A percentile compares a stretch with the other conserved stretches of the same genome.
phyloP scores from a whole-genome alignment of 108 stramenopile species.

The Schizochytrium sp. region DNA sequence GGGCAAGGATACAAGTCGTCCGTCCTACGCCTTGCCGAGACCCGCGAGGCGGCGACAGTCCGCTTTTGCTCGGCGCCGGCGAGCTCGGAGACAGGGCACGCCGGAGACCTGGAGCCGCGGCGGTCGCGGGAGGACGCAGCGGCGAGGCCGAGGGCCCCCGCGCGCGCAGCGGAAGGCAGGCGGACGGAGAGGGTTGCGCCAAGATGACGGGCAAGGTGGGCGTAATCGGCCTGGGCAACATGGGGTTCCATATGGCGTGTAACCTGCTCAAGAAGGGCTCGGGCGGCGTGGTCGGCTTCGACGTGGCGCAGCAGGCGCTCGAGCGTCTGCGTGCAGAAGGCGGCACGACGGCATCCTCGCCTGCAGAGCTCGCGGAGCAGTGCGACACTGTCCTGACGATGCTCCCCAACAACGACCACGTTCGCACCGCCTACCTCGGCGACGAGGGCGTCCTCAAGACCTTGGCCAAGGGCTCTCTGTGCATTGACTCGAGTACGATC shows the following conservation, averaged over 20 bases:
- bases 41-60: too few species aligned
- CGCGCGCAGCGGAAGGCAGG: too few species aligned
- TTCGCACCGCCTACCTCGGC: constrained; percentile 39
- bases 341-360: constrained; percentile 27
- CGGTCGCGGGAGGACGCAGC: too few species aligned
- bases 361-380: constrained; percentile 28
- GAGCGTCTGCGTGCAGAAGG: not conserved
- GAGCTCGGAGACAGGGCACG: too few species aligned
- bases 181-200: not conserved
- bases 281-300: constrained; percentile 36
- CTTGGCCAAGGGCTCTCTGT: constrained; percentile 29
- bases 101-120: too few species aligned
- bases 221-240: constrained; percentile 82
- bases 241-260: constrained; percentile 73
- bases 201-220: constrained; percentile 43
- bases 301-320: constrained; percentile 30
- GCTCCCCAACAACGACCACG: constrained; percentile 57
- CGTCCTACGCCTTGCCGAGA: too few species aligned
- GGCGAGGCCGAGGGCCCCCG: too few species aligned
- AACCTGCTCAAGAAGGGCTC: constrained; percentile 53
- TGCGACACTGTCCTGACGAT: constrained; percentile 58
- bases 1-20: too few species aligned
- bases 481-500: constrained; percentile 72
- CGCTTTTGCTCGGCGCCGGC: too few species aligned
- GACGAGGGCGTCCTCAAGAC: constrained; percentile 22